These are phyloP conservation scores for Thalassiosira hispida DNA, from an alignment of 352 stramenopile species.

Conservation along the genomic window DNA sequence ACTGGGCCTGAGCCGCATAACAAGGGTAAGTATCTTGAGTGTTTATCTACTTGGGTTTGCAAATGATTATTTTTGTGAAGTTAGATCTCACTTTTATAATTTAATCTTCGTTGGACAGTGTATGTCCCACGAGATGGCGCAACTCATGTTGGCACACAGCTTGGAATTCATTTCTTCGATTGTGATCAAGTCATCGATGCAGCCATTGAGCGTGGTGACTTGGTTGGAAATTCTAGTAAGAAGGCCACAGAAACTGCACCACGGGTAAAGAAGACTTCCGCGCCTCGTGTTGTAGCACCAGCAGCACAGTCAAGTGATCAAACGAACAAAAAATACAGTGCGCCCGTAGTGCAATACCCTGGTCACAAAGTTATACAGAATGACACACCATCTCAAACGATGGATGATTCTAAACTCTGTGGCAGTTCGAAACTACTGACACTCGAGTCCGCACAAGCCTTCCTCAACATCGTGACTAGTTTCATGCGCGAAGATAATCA, in stretches of 20 bases:
- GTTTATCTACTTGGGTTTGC: background rate
- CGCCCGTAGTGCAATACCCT: too few species aligned
- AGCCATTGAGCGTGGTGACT: slow-evolving; percentile 48
- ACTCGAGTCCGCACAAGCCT: slow-evolving; percentile 27
- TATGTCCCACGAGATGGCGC: slow-evolving; percentile 56
- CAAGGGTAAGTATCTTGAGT: slow-evolving; percentile 36
- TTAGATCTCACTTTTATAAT: slow-evolving; percentile 10
- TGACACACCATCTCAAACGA: background rate
- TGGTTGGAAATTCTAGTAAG: background rate
- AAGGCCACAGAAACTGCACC: background rate
- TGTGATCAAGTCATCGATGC: slow-evolving; percentile 37
- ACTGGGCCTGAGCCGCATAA: slow-evolving; percentile 49
- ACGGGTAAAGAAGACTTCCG: background rate
- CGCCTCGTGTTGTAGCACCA: background rate
- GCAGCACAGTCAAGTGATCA: background rate
- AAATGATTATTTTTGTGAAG: background rate
- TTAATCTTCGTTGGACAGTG: slow-evolving; percentile 11
- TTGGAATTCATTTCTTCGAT: slow-evolving; percentile 61
- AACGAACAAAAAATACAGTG: background rate
- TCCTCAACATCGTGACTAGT: slow-evolving; percentile 24
- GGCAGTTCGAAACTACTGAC: slow-evolving; percentile 42
- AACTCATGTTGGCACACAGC: slow-evolving; percentile 37
- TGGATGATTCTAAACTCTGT: slow-evolving; percentile 50
- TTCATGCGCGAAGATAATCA: slow-evolving; percentile 45
- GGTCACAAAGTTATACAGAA: background rate